These are phyloP conservation scores for Phytopythium sindhum DNA, from an alignment of 352 stramenopile species.

Conservation along the genomic window DNA sequence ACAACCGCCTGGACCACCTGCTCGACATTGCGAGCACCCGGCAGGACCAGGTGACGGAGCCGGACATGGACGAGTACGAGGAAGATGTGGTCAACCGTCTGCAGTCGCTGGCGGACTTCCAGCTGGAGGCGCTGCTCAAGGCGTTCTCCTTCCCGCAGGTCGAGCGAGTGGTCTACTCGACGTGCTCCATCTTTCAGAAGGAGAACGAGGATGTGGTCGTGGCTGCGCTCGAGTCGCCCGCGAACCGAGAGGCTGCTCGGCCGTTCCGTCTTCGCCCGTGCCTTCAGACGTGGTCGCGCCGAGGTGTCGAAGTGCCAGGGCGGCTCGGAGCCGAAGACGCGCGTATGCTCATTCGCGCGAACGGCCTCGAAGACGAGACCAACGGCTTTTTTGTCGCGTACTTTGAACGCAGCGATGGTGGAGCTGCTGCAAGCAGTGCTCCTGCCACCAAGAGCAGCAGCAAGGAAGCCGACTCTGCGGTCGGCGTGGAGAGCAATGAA, in stretches of 20 bases:
- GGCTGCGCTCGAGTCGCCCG: constrained; percentile 70
- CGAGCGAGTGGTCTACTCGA: constrained; percentile 95
- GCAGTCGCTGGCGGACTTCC: constrained; percentile 93
- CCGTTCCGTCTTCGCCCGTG: constrained; percentile 68
- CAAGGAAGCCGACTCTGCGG: constrained; percentile 6
- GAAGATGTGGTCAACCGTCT: constrained; percentile 74
- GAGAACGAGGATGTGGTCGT: constrained; percentile 96
- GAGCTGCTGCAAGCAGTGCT: background rate
- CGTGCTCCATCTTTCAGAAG: constrained; percentile 94
- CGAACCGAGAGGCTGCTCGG: constrained; percentile 36
- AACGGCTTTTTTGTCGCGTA: constrained; percentile 98
- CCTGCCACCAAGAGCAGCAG: background rate
- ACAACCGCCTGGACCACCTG: constrained; percentile 90
- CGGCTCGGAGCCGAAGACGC: constrained; percentile 54
- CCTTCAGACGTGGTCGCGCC: constrained; percentile 69
- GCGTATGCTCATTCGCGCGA: constrained; percentile 86
- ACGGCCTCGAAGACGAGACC: constrained; percentile 91
- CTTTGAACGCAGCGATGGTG: constrained; percentile 75
- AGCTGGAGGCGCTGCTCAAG: constrained; percentile 92
- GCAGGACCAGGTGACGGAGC: constrained; percentile 35
- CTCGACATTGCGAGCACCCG: constrained; percentile 80
- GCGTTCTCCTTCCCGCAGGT: constrained; percentile 94
- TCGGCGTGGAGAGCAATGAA: background rate
- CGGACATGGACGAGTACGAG: constrained; percentile 37
- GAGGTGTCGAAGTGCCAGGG: constrained; percentile 55